Percentiles rank a stretch among this genome's conserved stretches.
Conservation (phyloP, 2,329 filamentous ascomycete genomes). For the Fusarium sp. region DNA sequence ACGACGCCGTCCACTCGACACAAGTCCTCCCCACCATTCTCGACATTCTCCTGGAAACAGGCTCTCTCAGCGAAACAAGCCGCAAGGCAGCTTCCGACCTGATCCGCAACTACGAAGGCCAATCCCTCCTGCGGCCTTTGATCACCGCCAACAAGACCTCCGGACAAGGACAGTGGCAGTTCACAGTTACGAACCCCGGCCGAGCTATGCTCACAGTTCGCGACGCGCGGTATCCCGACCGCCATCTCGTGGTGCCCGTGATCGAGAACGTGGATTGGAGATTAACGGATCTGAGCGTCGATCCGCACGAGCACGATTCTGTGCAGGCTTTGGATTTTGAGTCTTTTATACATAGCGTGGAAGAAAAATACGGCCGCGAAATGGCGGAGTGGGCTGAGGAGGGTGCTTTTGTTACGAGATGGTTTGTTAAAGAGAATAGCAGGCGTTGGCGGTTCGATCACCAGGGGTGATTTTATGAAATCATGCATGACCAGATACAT, state of each 20-base stretch:
- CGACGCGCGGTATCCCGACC: constrained; percentile 49
- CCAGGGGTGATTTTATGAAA: constrained; percentile 27
- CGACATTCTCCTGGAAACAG: constrained; percentile 51
- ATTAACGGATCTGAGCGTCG: constrained; percentile 47
- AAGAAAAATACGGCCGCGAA: constrained; percentile 46
- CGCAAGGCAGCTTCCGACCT: constrained; percentile 44
- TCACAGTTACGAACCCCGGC: constrained; percentile 53
- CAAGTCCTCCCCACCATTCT: constrained; percentile 53
- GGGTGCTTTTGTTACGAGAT: constrained; percentile 51
- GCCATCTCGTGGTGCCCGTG: constrained; percentile 52
- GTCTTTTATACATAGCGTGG: constrained; percentile 44
- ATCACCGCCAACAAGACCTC: constrained; percentile 19
- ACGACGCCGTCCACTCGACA: constrained; percentile 50
- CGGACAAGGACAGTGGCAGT: constrained; percentile 52
- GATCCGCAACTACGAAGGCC: constrained; percentile 51
- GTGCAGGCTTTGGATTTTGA: constrained; percentile 48
- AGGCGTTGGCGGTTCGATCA: constrained; percentile 52
- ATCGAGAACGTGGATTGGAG: constrained; percentile 53
- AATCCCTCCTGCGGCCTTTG: constrained; percentile 50
- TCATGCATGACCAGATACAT: constrained; percentile 14
- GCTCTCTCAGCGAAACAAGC: constrained; percentile 45
- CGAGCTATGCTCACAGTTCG: constrained; percentile 53
- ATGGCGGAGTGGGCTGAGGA: constrained; percentile 52
- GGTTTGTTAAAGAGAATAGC: constrained; percentile 55
- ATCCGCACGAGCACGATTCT: constrained; percentile 47